These are phyloP conservation scores for Paraphaeosphaeria sporulosa DNA, from an alignment of 2,329 filamentous ascomycete species.

Conservation along the genomic window DNA sequence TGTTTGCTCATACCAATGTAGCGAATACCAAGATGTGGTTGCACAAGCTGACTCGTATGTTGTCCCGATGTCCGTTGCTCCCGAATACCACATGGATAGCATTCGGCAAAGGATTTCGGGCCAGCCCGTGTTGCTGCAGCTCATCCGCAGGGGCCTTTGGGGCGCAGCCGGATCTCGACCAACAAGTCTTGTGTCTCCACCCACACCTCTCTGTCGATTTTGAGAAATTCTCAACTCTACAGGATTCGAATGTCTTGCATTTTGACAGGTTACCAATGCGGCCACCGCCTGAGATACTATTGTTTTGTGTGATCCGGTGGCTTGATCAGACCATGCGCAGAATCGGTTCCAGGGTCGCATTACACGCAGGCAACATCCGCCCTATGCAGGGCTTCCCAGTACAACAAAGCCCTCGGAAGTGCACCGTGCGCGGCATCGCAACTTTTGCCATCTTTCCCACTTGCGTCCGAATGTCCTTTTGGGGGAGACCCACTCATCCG, in stretches of 20 bases:
- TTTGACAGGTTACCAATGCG: background rate
- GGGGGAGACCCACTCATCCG: background rate
- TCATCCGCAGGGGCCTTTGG: background rate
- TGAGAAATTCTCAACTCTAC: background rate
- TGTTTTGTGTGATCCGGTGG: constrained; percentile 4
- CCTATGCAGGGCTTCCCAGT: background rate
- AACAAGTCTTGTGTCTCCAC: background rate
- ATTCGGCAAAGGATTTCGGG: background rate
- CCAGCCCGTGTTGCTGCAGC: background rate
- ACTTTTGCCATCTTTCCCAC: background rate
- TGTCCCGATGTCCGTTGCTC: background rate
- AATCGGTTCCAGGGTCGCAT: background rate
- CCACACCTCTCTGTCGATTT: background rate
- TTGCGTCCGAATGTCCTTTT: background rate
- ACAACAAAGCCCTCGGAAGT: background rate
- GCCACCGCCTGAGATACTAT: background rate
- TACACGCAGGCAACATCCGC: background rate
- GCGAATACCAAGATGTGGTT: background rate
- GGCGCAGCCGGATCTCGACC: background rate
- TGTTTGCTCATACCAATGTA: background rate
- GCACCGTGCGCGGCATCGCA: background rate
- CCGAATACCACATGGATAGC: background rate
- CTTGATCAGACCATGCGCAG: background rate
- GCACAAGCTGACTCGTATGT: background rate
- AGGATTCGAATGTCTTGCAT: background rate